Conservation (phyloP, 2,329 filamentous ascomycete genomes). For the Sordariomycetes sp. region DNA sequence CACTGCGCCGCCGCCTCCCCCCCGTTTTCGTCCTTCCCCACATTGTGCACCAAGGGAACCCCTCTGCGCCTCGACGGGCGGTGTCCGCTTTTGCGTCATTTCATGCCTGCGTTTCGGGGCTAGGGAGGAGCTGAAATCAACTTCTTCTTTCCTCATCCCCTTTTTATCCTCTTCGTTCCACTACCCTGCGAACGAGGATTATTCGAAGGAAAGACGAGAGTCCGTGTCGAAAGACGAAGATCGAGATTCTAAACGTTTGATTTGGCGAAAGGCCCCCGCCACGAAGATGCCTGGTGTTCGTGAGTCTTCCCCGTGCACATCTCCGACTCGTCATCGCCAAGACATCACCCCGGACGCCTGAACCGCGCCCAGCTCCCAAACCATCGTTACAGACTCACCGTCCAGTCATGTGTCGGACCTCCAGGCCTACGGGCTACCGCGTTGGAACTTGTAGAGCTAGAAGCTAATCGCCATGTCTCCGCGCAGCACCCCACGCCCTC, state of each 20-base stretch:
- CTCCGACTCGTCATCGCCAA: not conserved
- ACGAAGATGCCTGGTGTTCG: slow-evolving; percentile 37
- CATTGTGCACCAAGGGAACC: not conserved
- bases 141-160: not conserved
- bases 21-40: too few relatives aligned
- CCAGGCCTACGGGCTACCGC: too few relatives aligned
- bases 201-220: not conserved
- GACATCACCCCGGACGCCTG: not conserved
- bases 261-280: not conserved
- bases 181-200: not conserved
- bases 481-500: slow-evolving; percentile 31
- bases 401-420: not conserved
- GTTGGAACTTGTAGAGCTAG: too few relatives aligned
- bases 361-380: not conserved
- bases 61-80: not conserved
- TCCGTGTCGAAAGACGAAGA: not conserved
- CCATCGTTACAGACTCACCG: not conserved
- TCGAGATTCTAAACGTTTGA: too few relatives aligned
- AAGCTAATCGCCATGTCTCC: slow-evolving; percentile 1
- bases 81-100: not conserved
- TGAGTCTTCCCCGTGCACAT: slow-evolving; percentile 19
- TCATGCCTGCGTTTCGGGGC: not conserved
- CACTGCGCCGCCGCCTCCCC: too few relatives aligned
- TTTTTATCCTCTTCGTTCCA: not conserved
- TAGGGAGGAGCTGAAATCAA: too few relatives aligned